phyloP scores from a whole-genome alignment of 768 basidiomycete species.

The Collybiopsis luxurians region DNA sequence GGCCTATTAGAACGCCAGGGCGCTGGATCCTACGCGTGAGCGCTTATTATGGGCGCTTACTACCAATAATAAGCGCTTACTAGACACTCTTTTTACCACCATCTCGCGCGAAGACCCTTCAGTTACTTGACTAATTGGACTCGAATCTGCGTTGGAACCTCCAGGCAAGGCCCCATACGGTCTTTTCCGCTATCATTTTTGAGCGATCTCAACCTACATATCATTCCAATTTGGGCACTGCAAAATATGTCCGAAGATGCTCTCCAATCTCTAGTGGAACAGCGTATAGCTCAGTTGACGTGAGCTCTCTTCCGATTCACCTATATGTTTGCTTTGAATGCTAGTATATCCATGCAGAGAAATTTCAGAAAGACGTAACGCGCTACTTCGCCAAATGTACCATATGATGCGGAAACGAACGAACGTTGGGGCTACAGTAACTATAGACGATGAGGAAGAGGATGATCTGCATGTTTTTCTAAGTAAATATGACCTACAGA shows the following conservation, averaged over 20 bases:
- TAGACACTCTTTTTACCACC: not conserved
- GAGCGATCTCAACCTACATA: no score
- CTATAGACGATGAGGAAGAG: constrained; percentile 37
- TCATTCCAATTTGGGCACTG: not conserved
- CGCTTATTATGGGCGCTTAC: no score
- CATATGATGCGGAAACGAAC: constrained; percentile 56
- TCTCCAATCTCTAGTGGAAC: constrained; percentile 19
- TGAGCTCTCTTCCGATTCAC: no score
- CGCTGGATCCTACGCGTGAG: no score
- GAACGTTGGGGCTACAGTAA: constrained; percentile 37
- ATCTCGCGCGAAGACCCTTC: no score
- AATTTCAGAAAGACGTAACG: constrained; percentile 66
- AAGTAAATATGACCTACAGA: constrained; percentile 51
- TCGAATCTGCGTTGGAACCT: no score
- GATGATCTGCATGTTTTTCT: constrained; percentile 50
- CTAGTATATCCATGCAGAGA: no score
- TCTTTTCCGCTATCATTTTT: no score
- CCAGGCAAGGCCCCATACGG: no score
- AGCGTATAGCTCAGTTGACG: constrained; percentile 32
- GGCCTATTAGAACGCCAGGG: no score
- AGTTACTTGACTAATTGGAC: no score
- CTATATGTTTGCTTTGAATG: no score
- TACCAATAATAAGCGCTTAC: not conserved
- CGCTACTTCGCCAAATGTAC: constrained; percentile 69
- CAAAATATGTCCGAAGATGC: constrained; percentile 9